These are phyloP conservation scores for Cryptococcus sp. DNA, from an alignment of 1,284 basidiomycete species.

Conservation along the genomic window DNA sequence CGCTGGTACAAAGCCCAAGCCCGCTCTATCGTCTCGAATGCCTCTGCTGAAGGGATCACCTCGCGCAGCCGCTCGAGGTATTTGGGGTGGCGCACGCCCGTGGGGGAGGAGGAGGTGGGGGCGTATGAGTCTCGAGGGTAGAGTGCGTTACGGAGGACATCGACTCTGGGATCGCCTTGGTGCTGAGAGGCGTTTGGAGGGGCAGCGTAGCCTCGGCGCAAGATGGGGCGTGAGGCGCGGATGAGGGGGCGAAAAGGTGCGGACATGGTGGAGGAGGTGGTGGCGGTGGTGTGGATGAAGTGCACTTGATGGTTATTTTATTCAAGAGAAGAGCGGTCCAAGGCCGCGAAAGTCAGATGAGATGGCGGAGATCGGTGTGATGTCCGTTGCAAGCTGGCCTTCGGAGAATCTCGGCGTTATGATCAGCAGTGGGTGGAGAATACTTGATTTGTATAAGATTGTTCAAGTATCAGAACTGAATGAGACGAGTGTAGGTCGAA, in stretches of 20 bases:
- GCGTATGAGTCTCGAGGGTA: conserved; percentile 66
- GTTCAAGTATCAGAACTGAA: no score
- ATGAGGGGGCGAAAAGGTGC: background rate
- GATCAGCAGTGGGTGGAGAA: no score
- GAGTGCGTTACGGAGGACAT: conserved; percentile 69
- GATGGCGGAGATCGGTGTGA: background rate
- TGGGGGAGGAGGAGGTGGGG: conserved; percentile 56
- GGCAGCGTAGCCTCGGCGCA: conserved; percentile 7
- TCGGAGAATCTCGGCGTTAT: no score
- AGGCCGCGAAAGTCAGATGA: background rate
- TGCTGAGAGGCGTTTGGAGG: background rate
- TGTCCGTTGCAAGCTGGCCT: background rate
- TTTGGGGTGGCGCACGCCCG: conserved; percentile 75
- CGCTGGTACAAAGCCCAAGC: conserved; percentile 83
- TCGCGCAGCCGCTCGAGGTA: conserved; percentile 65
- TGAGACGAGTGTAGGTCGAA: no score
- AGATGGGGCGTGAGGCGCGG: background rate
- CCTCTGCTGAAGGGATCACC: conserved; percentile 77
- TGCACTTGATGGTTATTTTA: background rate
- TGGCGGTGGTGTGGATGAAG: conserved; percentile 1
- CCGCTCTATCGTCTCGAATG: conserved; percentile 88
- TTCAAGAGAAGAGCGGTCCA: background rate
- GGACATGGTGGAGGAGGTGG: background rate
- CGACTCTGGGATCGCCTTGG: conserved; percentile 60
- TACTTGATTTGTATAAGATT: no score